phyloP scores from a whole-genome alignment of 257 asterid genomes.

The Nicotiana attenuata region DNA sequence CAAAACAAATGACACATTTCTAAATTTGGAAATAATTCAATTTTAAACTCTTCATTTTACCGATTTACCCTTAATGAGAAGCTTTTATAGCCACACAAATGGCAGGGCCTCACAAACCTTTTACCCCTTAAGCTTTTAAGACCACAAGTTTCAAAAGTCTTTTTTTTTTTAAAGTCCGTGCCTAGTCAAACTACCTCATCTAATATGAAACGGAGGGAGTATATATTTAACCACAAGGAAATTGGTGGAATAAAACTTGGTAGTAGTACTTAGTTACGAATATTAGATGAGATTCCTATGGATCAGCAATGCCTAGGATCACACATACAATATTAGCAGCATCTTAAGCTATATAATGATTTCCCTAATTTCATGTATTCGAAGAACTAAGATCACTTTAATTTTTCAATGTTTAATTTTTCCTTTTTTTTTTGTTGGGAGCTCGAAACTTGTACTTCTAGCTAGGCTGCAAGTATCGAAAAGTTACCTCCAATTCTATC shows the following conservation, averaged over 20 bases:
- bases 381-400: neutral
- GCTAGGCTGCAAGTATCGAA: neutral
- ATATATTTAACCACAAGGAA: neutral
- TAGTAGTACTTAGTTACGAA: conserved; percentile 11
- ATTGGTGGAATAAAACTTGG: neutral
- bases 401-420: neutral
- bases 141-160: too few relatives aligned
- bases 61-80: too few relatives aligned
- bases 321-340: conserved; percentile 27
- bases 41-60: too few relatives aligned
- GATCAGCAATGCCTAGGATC: conserved; percentile 66
- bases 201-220: too few relatives aligned
- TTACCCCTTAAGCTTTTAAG: too few relatives aligned
- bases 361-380: neutral
- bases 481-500: neutral
- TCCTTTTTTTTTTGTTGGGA: neutral
- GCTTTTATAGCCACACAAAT: too few relatives aligned
- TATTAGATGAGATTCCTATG: conserved; percentile 34
- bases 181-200: too few relatives aligned
- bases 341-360: conserved; percentile 9
- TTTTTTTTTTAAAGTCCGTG: too few relatives aligned
- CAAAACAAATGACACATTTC: too few relatives aligned
- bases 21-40: too few relatives aligned
- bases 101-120: too few relatives aligned
- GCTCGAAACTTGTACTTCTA: neutral